phyloP scores from a whole-genome alignment of 495 filamentous ascomycete genomes.

The Pseudevernia furfuracea region DNA sequence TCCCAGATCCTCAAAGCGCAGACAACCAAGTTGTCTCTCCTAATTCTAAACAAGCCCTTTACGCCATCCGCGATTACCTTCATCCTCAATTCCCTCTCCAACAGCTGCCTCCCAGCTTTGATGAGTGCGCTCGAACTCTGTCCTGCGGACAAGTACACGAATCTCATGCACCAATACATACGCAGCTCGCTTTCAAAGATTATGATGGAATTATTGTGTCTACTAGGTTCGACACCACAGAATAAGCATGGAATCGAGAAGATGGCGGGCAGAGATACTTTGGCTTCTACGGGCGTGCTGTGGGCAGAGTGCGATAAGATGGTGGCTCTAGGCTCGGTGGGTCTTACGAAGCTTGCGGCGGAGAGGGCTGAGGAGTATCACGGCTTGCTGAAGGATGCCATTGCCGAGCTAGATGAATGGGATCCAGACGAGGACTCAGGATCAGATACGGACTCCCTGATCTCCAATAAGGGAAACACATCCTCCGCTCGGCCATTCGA shows the following conservation, averaged over 20 bases:
- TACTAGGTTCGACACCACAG: constrained; percentile 26
- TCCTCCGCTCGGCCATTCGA: constrained; percentile 1
- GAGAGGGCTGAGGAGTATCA: constrained; percentile 57
- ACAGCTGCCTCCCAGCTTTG: constrained; percentile 60
- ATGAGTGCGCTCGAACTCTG: constrained; percentile 61
- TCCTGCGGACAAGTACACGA: constrained; percentile 48
- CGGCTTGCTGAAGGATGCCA: constrained; percentile 68
- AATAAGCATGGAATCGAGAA: constrained; percentile 27
- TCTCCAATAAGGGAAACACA: constrained; percentile 22
- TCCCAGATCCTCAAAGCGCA: constrained; percentile 67
- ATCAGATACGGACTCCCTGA: constrained; percentile 36
- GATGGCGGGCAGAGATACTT: constrained; percentile 25
- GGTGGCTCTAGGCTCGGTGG: constrained; percentile 51
- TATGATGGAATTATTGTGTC: constrained; percentile 37
- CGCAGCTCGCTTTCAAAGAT: constrained; percentile 30
- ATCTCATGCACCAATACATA: constrained; percentile 49
- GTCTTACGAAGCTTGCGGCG: constrained; percentile 54
- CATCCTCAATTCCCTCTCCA: constrained; percentile 57
- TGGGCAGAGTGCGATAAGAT: constrained; percentile 67
- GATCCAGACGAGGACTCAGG: constrained; percentile 51
- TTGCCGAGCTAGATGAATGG: constrained; percentile 81
- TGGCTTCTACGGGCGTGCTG: constrained; percentile 37
- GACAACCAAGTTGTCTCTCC: constrained; percentile 75
- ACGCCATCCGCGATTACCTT: constrained; percentile 63
- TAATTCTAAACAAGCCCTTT: constrained; percentile 78